Evolutionary conservation across 441 rosid species (phyloP).

Genomic region (Populus hybrid): DNA sequence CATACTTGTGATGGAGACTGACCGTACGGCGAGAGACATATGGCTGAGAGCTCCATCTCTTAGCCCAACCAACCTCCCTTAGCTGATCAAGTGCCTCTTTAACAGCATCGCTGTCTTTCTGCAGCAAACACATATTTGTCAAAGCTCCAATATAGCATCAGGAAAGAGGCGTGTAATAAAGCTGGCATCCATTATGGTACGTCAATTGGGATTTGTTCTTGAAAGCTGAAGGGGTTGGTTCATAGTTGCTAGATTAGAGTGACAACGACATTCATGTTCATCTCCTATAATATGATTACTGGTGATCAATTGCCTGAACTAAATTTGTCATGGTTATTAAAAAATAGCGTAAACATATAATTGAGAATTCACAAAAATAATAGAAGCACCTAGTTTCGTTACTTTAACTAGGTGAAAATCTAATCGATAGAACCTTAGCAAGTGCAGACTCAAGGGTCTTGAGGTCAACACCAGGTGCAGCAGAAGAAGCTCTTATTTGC

Average conservation of each 20-base stretch:
- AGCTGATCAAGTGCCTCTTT: conserved; percentile 75
- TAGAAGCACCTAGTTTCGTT: not conserved
- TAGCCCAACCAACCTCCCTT: conserved; percentile 76
- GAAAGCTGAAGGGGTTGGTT: not conserved
- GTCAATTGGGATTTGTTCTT: not conserved
- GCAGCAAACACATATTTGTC: conserved; percentile 13
- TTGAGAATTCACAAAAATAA: not conserved
- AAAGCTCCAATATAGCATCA: not conserved
- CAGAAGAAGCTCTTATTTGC: conserved; percentile 7
- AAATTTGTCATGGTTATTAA: not conserved
- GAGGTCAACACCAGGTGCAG: conserved; percentile 13
- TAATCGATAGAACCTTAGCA: not conserved
- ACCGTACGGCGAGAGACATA: conserved; percentile 95
- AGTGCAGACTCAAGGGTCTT: conserved; percentile 6
- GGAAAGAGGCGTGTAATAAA: not conserved
- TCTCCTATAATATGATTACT: not conserved
- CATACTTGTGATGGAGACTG: conserved; percentile 32
- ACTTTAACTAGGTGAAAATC: not conserved
- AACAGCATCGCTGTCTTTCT: conserved; percentile 84
- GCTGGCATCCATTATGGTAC: not conserved
- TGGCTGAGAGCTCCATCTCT: conserved; percentile 93
- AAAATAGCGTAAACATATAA: not conserved
- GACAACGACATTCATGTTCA: not conserved
- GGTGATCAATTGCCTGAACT: not conserved
- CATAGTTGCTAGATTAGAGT: not conserved